A percentile compares a stretch with the other conserved stretches of the same genome.
Conservation (phyloP, 139 green algal genomes). For the Chlamydomonas asymmetrica region DNA sequence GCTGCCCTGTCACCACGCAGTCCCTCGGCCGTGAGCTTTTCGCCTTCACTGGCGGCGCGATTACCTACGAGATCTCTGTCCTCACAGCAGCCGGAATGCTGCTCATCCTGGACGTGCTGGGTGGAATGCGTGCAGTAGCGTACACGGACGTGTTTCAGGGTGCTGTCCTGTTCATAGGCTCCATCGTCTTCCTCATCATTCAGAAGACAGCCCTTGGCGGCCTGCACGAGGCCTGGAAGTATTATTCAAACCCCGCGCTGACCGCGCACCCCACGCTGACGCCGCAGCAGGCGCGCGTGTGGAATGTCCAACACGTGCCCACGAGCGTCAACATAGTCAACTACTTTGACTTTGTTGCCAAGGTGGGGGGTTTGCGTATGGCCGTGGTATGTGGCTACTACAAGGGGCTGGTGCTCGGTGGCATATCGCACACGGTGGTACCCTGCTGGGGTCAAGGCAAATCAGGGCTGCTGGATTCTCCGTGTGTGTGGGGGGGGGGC, state of each 20-base stretch:
- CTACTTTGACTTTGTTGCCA: constrained; percentile 52
- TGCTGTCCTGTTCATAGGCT: constrained; percentile 37
- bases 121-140: constrained; percentile 49
- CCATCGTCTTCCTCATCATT: constrained; percentile 52
- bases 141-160: constrained; percentile 46
- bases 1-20: too few species aligned
- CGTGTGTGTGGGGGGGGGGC: too few species aligned
- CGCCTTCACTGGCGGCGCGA: constrained; percentile 40
- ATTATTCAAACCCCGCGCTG: constrained; percentile 16
- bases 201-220: constrained; percentile 47
- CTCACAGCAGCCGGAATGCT: constrained; percentile 41
- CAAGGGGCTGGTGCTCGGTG: too few species aligned
- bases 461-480: too few species aligned
- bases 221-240: constrained; percentile 19
- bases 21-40: constrained; percentile 40
- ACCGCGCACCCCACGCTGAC: not conserved
- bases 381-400: too few species aligned
- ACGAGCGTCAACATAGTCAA: constrained; percentile 17
- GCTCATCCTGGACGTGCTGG: constrained; percentile 42
- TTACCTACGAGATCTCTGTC: constrained; percentile 35
- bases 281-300: not conserved
- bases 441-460: too few species aligned
- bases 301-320: constrained; percentile 41
- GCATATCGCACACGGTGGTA: too few species aligned
- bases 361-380: too few species aligned